Evolutionary conservation across 306 rosid genomes (phyloP).

Genomic region (Glycine tomentella): DNA sequence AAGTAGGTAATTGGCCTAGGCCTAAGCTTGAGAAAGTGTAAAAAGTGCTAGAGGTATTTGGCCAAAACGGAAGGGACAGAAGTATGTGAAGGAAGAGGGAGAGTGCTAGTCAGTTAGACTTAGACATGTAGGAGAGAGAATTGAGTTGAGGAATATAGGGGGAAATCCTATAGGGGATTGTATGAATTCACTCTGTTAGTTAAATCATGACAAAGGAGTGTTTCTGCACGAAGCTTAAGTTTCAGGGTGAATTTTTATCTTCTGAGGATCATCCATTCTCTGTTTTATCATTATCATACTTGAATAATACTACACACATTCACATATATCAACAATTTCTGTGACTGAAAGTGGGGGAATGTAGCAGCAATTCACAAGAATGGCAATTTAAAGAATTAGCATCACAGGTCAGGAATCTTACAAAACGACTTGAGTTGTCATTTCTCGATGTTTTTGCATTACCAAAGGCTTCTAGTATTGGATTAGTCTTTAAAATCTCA

Average conservation of each 20-base stretch:
- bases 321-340: neutral
- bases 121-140: neutral
- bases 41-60: neutral
- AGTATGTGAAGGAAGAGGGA: neutral
- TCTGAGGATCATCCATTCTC: neutral
- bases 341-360: neutral
- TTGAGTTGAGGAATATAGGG: neutral
- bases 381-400: constrained; percentile 15
- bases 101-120: neutral
- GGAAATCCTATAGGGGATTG: neutral
- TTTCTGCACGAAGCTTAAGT: neutral
- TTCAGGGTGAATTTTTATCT: neutral
- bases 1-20: constrained; percentile 1
- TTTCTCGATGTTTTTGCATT: constrained; percentile 50
- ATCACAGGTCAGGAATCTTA: constrained; percentile 38
- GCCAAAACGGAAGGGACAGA: neutral
- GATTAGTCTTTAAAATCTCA: constrained; percentile 50
- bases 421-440: constrained; percentile 55
- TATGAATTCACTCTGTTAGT: neutral
- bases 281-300: neutral
- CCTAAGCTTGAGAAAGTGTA: neutral
- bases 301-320: neutral
- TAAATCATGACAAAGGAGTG: neutral
- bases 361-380: neutral
- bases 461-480: constrained; percentile 53